Evolutionary conservation across 2,329 filamentous ascomycete genomes (phyloP).

Genomic region (Claviceps sp.): DNA sequence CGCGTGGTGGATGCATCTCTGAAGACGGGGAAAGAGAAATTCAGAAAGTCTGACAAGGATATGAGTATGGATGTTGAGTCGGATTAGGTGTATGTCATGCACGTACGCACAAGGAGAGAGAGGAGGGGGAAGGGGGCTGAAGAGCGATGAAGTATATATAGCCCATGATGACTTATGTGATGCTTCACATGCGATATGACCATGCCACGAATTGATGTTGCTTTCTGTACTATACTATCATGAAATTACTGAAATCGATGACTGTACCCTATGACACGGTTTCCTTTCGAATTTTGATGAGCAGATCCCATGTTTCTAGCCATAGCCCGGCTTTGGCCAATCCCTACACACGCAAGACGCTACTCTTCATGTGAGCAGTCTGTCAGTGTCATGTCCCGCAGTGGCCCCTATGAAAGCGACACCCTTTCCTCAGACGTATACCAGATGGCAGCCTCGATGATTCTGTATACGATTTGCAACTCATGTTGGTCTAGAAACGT

Average conservation of each 20-base stretch:
- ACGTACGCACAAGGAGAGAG: no score
- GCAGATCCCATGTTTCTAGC: no score
- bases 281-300: no score
- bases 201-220: background rate
- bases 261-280: background rate
- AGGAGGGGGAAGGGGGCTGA: background rate
- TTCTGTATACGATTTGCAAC: constrained; percentile 49
- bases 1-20: constrained; percentile 58
- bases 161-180: background rate
- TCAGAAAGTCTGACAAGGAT: constrained; percentile 51
- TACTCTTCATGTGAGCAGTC: no score
- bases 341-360: no score
- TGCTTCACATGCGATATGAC: background rate
- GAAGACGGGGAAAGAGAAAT: constrained; percentile 58
- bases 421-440: constrained; percentile 39
- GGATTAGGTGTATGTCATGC: constrained; percentile 8
- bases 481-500: constrained; percentile 42
- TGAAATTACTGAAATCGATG: background rate
- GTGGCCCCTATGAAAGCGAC: constrained; percentile 14
- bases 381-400: no score
- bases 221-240: background rate
- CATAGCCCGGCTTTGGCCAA: no score
- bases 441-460: constrained; percentile 65
- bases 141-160: background rate
- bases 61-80: constrained; percentile 28